These are phyloP conservation scores for Rhodotorula diobovata DNA, from an alignment of 768 basidiomycete species.

Conservation along the genomic window DNA sequence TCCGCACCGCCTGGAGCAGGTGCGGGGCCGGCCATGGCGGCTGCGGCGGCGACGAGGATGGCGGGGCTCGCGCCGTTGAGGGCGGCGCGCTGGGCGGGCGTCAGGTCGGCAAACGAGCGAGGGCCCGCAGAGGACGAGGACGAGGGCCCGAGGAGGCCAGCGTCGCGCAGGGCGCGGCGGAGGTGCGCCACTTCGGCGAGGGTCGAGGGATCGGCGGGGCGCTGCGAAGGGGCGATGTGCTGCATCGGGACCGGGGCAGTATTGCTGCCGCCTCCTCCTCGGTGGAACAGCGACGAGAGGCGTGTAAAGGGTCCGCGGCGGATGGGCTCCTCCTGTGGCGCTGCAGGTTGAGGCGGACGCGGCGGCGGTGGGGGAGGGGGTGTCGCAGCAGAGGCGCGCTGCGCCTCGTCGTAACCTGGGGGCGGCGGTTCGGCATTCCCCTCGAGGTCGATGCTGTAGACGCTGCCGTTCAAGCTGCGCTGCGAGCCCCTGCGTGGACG, in stretches of 20 bases:
- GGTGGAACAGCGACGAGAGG: neutral
- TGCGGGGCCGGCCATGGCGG: neutral
- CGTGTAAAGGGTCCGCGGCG: no score
- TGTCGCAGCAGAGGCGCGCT: neutral
- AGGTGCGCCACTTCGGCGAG: neutral
- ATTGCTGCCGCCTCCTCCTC: no score
- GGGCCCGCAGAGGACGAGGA: neutral
- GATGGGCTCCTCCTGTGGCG: neutral
- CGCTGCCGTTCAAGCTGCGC: neutral
- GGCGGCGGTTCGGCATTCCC: slow-evolving; percentile 1
- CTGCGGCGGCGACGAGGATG: neutral
- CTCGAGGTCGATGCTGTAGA: slow-evolving; percentile 1
- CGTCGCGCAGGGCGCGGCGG: neutral
- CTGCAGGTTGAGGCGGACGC: neutral
- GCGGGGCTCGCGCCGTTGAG: neutral
- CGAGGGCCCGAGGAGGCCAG: neutral
- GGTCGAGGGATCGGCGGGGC: neutral
- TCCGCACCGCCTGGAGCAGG: neutral
- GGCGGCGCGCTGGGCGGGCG: neutral
- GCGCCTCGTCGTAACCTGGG: slow-evolving; percentile 11
- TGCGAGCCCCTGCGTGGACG: neutral
- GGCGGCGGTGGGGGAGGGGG: neutral
- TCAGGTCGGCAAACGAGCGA: neutral
- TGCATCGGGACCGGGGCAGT: neutral
- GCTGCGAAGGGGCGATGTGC: neutral